A percentile compares a stretch with the other conserved stretches of the same genome.
Conservation (phyloP, 2,329 filamentous ascomycete genomes). For the Phialophora expanda region DNA sequence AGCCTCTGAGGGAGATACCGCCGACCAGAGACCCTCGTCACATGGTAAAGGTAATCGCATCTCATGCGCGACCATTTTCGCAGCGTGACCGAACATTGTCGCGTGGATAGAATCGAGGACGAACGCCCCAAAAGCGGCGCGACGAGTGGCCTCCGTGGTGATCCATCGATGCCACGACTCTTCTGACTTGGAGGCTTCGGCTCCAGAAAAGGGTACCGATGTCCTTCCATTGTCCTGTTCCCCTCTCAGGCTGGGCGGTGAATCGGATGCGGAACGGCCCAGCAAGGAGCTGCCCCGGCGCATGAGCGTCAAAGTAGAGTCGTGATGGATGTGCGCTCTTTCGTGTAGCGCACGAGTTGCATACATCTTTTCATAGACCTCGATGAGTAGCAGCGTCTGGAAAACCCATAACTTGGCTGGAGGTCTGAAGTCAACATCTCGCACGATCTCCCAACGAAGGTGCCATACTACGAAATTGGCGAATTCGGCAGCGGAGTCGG, state of each 20-base stretch:
- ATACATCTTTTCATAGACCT: constrained; percentile 98
- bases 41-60: constrained; percentile 90
- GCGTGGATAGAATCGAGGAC: constrained; percentile 95
- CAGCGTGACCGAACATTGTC: constrained; percentile 97
- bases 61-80: constrained; percentile 95
- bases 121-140: constrained; percentile 91
- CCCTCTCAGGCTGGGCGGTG: constrained; percentile 75
- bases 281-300: constrained; percentile 88
- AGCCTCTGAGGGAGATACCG: constrained; percentile 84
- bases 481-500: constrained; percentile 77
- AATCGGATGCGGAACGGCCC: constrained; percentile 81
- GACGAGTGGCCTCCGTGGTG: constrained; percentile 84
- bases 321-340: constrained; percentile 93
- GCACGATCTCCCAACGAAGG: constrained; percentile 94
- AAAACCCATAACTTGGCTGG: constrained; percentile 97
- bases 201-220: constrained; percentile 53
- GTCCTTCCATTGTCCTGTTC: constrained; percentile 53
- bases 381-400: constrained; percentile 84
- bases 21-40: constrained; percentile 90
- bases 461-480: constrained; percentile 92
- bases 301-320: constrained; percentile 94
- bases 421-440: constrained; percentile 84
- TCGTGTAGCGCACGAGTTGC: constrained; percentile 91
- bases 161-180: constrained; percentile 98
- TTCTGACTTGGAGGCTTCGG: constrained; percentile 69